Evolutionary conservation across 208 protist genomes (phyloP), one percentile per base, ranked within the genome.

Genomic region (Phytomonas francai): DNA sequence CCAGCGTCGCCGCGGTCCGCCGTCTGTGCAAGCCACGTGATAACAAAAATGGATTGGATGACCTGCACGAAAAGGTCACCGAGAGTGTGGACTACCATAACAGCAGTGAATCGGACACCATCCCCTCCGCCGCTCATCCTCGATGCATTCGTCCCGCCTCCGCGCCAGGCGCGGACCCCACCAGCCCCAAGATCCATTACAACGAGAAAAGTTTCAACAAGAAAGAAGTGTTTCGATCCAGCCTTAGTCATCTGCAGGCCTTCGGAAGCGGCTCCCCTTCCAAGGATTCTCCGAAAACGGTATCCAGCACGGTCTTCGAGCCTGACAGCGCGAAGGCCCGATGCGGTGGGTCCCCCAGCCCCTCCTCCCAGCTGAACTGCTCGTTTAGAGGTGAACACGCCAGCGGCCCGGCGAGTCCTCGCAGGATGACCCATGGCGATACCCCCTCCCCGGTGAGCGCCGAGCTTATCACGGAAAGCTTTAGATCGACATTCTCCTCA

Each of bases 171-270:
- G 36, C 33, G 27, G 28, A 29, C 6, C 32, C 33, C 39, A 22
- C 28, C 68, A 51, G 68, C 22, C 12, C 60, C 33, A 72, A 42
- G 7, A 0, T 36, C 70, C 29, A 25, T 56, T n/a, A n/a, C n/a
- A n/a, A n/a, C n/a, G n/a, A n/a, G n/a, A n/a, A n/a, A n/a, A 59
- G 27, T 2, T 5, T 58, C 28, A 33, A 7, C 1, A 3, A 45
- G 6, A 58, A 12, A 9, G 12, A 31, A 31, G 16, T 22, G 45
- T 2, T 22, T 16, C 64, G 6, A 33, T 51, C 71, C 14, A 42
- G 67, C 12, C 29, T 76, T 16, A 72, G 67, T 4, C 63, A 72
- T 58, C 14, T 68, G 4, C 67, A 68, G 36, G 67, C 71, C 56
- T 3, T 59, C 8, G 60, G 62, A 0, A 63, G 60, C 3, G 54